Evolutionary conservation across 148 eudicot species (phyloP).

Genomic region (Rhododendron kiyosumense): DNA sequence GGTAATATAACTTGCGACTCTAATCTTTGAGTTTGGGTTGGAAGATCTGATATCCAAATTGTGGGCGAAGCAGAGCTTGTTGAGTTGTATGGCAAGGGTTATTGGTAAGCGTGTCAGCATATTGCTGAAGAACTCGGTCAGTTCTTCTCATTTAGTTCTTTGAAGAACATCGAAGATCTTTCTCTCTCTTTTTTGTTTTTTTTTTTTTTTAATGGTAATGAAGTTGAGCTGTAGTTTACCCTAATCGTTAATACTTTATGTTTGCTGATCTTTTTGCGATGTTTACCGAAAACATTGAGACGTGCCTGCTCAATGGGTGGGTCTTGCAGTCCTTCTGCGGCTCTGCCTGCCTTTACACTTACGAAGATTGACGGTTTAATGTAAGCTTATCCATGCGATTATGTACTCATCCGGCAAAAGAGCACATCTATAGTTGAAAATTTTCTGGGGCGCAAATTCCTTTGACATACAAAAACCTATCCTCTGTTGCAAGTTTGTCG

Average conservation of each 20-base stretch:
- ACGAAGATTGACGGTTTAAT: neutral
- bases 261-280: neutral
- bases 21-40: neutral
- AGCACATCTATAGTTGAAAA: too few species aligned
- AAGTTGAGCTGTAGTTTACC: neutral
- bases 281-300: neutral
- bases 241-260: neutral
- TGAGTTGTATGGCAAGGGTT: neutral
- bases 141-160: neutral
- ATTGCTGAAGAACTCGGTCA: neutral
- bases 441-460: too few species aligned
- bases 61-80: neutral
- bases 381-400: neutral
- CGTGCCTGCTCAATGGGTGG: neutral
- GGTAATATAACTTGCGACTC: neutral
- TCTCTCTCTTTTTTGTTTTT: too few species aligned
- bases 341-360: neutral
- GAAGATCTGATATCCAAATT: neutral
- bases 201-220: neutral
- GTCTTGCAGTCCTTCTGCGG: neutral
- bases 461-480: too few species aligned
- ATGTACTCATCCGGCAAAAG: too few species aligned
- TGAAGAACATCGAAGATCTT: neutral
- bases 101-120: neutral
- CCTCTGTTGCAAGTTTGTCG: too few species aligned